Evolutionary conservation across 805 yeast species (phyloP), one percentile per base, ranked within the genome.

Genomic region (Barnettozyma populi): DNA sequence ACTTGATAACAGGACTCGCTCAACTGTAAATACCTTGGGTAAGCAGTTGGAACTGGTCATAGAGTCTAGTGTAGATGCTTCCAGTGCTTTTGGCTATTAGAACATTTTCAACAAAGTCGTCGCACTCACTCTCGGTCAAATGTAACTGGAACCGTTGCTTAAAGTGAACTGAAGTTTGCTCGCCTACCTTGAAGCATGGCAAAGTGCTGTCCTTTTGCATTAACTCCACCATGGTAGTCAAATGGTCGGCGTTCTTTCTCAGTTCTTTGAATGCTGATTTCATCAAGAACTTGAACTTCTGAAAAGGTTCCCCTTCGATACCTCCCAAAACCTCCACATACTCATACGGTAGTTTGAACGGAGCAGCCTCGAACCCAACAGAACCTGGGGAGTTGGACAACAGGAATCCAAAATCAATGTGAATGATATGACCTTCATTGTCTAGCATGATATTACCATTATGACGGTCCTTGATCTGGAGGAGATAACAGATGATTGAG

Each of bases 371-470:
- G 64, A 94, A 90, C 0, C 97, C 97, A 47, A 94, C 90, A 43
- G 96, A 85, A 4, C 99, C 99, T 0, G 99, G 99, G 0, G 97
- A 84, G 61, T 94, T 92, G 0, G 97, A 88, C 3, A 92, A 72
- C 63, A 92, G 67, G 64, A 89, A 92, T 0, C 99, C 99, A 70
- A 94, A 94, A 67, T 94, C 99, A 57, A 94, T 94, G 65, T 88
- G 95, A 41, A 92, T 82, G 11, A 94, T 85, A 62, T 94, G 99
- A 0, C 99, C 99, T 50, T 92, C 96, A 49, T 84, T 82, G 61
- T 94, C 99, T 36, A 92, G 72, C 99, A 94, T 92, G 49, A 94
- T 90, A 64, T 94, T 94, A 60, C 99, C 99, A 62, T 92, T 92
- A 63, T 92, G 99, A 56, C 99, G 79, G 66, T 94, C 99, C 64